phyloP scores from a whole-genome alignment of 371 early-diverging fungal genomes.

The Rhizopus sp. region DNA sequence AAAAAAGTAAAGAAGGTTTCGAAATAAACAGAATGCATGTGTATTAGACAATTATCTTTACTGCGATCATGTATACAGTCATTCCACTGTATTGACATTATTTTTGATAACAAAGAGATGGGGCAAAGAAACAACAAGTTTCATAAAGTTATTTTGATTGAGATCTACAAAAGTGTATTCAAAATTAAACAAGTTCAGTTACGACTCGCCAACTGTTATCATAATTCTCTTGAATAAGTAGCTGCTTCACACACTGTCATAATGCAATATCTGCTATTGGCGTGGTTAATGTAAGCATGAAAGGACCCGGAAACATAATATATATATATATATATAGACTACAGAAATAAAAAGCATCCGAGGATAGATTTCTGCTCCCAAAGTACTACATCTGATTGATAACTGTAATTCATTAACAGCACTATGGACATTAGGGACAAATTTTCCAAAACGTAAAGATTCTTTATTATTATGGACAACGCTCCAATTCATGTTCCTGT shows the following conservation, averaged over 20 bases:
- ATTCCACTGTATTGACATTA: too few species aligned
- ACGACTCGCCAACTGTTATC: too few species aligned
- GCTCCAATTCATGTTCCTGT: constrained; percentile 5
- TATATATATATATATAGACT: neutral
- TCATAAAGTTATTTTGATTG: too few species aligned
- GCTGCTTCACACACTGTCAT: constrained; percentile 3
- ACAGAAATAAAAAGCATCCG: constrained; percentile 6
- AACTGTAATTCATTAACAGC: neutral
- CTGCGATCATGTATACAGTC: too few species aligned
- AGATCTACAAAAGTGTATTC: too few species aligned
- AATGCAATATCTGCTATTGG: constrained; percentile 8
- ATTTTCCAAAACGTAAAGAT: too few species aligned
- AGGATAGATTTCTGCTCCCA: constrained; percentile 4
- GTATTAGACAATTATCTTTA: too few species aligned
- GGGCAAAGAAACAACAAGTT: too few species aligned
- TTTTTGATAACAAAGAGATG: too few species aligned
- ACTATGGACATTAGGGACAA: neutral
- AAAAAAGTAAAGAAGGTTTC: constrained; percentile 39
- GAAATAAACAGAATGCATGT: constrained; percentile 12
- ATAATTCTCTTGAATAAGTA: too few species aligned
- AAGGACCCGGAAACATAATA: neutral
- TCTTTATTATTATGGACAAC: constrained; percentile 7
- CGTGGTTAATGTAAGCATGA: constrained; percentile 4
- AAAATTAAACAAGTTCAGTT: too few species aligned
- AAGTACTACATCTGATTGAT: constrained; percentile 6